phyloP scores from a whole-genome alignment of 768 basidiomycete genomes.

The Gloeostereum incarnatum region DNA sequence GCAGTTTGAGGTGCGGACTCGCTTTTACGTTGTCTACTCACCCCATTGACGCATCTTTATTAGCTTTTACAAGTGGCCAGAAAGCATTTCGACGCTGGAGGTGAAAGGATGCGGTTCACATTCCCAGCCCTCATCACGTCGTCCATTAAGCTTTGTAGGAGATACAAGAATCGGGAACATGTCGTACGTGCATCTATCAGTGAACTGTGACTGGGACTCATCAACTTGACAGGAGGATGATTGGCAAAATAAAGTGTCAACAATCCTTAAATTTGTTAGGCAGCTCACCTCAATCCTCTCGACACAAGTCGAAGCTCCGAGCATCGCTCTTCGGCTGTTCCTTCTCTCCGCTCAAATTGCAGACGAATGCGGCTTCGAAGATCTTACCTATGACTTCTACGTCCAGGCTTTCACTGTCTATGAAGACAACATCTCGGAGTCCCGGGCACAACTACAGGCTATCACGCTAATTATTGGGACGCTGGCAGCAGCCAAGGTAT shows the following conservation, averaged over 20 bases:
- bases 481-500: slow-evolving; percentile 82
- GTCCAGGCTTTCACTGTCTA: slow-evolving; percentile 98
- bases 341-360: slow-evolving; percentile 93
- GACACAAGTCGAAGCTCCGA: slow-evolving; percentile 85
- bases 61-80: slow-evolving; percentile 89
- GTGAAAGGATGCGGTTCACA: slow-evolving; percentile 93
- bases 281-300: slow-evolving; percentile 91
- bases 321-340: slow-evolving; percentile 91
- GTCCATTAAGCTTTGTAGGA: slow-evolving; percentile 84
- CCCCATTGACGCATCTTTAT: slow-evolving; percentile 1
- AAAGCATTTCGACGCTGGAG: slow-evolving; percentile 82
- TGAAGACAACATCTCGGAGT: slow-evolving; percentile 95
- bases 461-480: slow-evolving; percentile 93
- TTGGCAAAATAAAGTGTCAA: slow-evolving; percentile 79
- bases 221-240: slow-evolving; percentile 66
- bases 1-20: slow-evolving; percentile 79
- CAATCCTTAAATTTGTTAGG: slow-evolving; percentile 89
- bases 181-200: slow-evolving; percentile 29
- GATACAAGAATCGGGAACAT: slow-evolving; percentile 80
- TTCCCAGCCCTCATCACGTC: slow-evolving; percentile 95
- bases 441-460: slow-evolving; percentile 92
- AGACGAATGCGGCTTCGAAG: slow-evolving; percentile 92
- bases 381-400: slow-evolving; percentile 94
- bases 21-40: neutral
- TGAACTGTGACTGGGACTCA: neutral